Conservation (phyloP, 495 filamentous ascomycete genomes). For the Hypoxylon intermedium region DNA sequence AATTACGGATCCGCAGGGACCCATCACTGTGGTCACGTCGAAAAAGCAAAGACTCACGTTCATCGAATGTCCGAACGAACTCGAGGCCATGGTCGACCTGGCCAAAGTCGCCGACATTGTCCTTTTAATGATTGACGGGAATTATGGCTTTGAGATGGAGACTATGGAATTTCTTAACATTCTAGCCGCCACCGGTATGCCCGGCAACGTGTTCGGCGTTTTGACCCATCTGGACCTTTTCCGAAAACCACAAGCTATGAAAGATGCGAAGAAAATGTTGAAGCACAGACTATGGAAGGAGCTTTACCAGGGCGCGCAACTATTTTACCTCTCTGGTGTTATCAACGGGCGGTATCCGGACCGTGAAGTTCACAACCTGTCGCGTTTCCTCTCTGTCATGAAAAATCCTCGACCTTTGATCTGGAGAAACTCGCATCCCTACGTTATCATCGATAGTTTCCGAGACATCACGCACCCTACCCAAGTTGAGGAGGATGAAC, state of each 20-base stretch:
- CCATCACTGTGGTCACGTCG: slow-evolving; percentile 92
- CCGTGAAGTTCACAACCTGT: slow-evolving; percentile 93
- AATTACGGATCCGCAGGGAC: slow-evolving; percentile 84
- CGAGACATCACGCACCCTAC: slow-evolving; percentile 93
- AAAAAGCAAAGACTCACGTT: slow-evolving; percentile 93
- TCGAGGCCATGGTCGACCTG: slow-evolving; percentile 93
- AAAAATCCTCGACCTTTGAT: slow-evolving; percentile 94
- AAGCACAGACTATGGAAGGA: slow-evolving; percentile 98
- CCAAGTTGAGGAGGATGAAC: slow-evolving; percentile 81
- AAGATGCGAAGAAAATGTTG: slow-evolving; percentile 89
- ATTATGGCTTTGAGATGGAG: slow-evolving; percentile 99
- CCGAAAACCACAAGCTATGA: slow-evolving; percentile 85
- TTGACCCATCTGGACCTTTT: slow-evolving; percentile 96
- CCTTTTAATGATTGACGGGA: slow-evolving; percentile 95
- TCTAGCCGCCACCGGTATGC: slow-evolving; percentile 88
- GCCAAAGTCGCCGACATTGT: slow-evolving; percentile 97
- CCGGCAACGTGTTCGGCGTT: slow-evolving; percentile 96
- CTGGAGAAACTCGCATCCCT: slow-evolving; percentile 97
- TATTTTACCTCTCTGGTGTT: slow-evolving; percentile 95
- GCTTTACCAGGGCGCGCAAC: slow-evolving; percentile 92
- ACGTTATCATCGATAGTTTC: slow-evolving; percentile 90
- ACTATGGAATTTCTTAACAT: slow-evolving; percentile 99
- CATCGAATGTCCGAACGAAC: slow-evolving; percentile 92
- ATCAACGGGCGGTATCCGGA: slow-evolving; percentile 97
- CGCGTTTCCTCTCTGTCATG: slow-evolving; percentile 95